Base-by-base conservation (phyloP, 1,139 yeast genomes). In the Kluyveromyces sp. region DNA sequence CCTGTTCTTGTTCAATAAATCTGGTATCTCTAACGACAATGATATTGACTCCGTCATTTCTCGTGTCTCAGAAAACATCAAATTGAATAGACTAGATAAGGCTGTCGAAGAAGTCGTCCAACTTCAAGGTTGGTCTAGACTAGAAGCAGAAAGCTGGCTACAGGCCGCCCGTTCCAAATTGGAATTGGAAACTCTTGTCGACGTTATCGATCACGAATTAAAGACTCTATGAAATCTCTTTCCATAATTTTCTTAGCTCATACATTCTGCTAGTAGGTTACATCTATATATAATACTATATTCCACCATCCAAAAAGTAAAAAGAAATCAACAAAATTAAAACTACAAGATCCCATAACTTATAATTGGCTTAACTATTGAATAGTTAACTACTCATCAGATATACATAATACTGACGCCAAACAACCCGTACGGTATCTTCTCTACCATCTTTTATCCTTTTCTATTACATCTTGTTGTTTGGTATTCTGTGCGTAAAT, bases 101-200 rank as follows among this genome's bases (percentile, higher is more conserved):
- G 98, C 98, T 4, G 95, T 92, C 34, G 95, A 89, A 61, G 97
- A 90, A 67, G 94, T 85, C 47, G 83, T 95, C 52, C 77, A 79
- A 55, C 77, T 94, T 66, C 85, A 86, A 68, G 98, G 98, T 36
- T 88, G 96, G 96, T 79, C 95, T 39, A 83, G 95, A 74, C 78
- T 78, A 60, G 75, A 92, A 57, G 95, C 97, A 37, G 79, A 81
- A 56, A 97, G 88, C 65, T 92, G 97, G 97, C 79, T 94, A 37
- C 69, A 71, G 39, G 94, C 87, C 65, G 90, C 95, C 42, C 81
- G 97, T 73, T 83, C 81, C 71, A 81, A 95, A 64, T 74, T 89
- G 56, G 97, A 90, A 70, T 78, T 85, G 42, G 94, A 89, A 68
- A 83, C 89, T 58, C 72, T 90, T 61, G 74, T 88, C 47, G 79